Evolutionary conservation across 129 eudicot species (phyloP), one percentile per base, ranked within the genome.

Genomic region (Scalesia atractyloides): DNA sequence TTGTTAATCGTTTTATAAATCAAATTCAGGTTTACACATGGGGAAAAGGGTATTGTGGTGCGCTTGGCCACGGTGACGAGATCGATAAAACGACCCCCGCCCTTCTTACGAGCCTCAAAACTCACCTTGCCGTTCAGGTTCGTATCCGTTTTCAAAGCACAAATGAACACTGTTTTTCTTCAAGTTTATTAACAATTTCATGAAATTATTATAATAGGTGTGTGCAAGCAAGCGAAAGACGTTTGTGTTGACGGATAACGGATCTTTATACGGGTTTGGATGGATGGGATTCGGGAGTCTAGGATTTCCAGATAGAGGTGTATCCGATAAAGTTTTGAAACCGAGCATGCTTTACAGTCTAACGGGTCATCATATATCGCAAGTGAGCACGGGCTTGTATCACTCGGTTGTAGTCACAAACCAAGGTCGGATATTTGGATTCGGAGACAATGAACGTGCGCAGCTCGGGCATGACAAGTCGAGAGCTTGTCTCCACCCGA

Each of bases 11-110:
- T 62, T 54, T 26, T 4, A 0, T n/a, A 16, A 13, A 9, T 66
- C 18, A 52, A 26, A 69, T 20, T 16, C 75, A 94, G 99, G 99
- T 94, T 14, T 84, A 90, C 78, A 90, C 99, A 33, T 94, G 99
- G 99, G 99, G 99, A 13, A 94, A 94, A 83, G 97, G 99, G 51
- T 94, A 94, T 20, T 94, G 98, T 84, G 98, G 98, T 73, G 97
- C 98, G 59, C 79, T 94, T 54, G 98, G 98, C 18, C 97, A 90
- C 76, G 98, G 97, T 3, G 97, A 94, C 19, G 98, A 94, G 81
- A 88, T 76, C 30, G 97, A 94, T 80, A 94, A 88, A 84, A 94
- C 89, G 9, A 84, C 79, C 46, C 98, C 98, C 3, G 74, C 54
- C 70, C 85, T 58, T 20, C 46, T 94, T 53, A 66, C 26, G 20